A percentile compares a stretch with the other conserved stretches of the same genome.
Conservation (phyloP, 331 rosid genomes). For the Quercus tomentella region DNA sequence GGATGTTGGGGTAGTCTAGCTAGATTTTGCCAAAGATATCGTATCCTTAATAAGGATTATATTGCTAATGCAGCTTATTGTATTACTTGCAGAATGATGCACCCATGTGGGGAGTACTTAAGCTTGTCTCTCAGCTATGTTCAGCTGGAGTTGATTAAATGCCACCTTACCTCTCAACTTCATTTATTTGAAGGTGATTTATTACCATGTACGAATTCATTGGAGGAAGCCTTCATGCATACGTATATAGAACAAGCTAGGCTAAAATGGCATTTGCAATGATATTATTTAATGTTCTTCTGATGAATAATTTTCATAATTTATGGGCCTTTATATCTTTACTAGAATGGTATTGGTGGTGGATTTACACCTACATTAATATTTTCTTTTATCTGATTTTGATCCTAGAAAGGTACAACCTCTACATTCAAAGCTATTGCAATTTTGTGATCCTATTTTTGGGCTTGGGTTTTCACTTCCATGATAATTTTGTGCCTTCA, state of each 20-base stretch:
- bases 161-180: not conserved
- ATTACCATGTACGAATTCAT: not conserved
- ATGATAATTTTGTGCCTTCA: not conserved
- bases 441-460: not conserved
- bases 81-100: conserved; percentile 84
- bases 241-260: not conserved
- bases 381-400: not conserved
- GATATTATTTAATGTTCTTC: not conserved
- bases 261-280: not conserved
- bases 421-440: not conserved
- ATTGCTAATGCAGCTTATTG: conserved; percentile 12
- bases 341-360: not conserved
- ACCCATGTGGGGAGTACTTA: conserved; percentile 69
- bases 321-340: not conserved
- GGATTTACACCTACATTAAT: not conserved
- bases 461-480: not conserved
- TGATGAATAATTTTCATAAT: not conserved
- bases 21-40: not conserved
- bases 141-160: conserved; percentile 27
- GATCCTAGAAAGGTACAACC: not conserved
- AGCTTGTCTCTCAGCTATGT: conserved; percentile 62
- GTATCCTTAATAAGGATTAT: not conserved
- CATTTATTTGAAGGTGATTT: conserved; percentile 8
- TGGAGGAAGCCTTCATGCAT: not conserved
- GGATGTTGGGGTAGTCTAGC: too few relatives aligned